These are phyloP conservation scores for Mycena albidolilacea DNA, from an alignment of 768 basidiomycete species.

Conservation along the genomic window DNA sequence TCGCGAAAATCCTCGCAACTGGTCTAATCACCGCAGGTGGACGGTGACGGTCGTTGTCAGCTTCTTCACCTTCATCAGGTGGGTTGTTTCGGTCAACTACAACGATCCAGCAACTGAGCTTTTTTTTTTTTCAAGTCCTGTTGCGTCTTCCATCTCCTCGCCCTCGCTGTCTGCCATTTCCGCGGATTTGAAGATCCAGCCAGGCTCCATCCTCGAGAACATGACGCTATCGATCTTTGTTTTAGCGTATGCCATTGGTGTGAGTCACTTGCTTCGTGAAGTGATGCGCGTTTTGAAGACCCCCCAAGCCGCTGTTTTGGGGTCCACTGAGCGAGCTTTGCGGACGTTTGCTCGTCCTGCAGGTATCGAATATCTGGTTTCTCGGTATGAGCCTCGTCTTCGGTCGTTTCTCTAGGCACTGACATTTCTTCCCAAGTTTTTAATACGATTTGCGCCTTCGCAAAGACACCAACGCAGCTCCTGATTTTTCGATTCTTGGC, in stretches of 20 bases:
- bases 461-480: conserved; percentile 64
- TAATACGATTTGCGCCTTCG: conserved; percentile 66
- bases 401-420: background rate
- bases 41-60: too few relatives aligned
- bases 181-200: conserved; percentile 44
- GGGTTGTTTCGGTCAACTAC: conserved; percentile 7
- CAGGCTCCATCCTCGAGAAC: conserved; percentile 47
- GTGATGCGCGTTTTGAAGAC: background rate
- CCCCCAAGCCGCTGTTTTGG: conserved; percentile 52
- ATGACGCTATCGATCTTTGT: conserved; percentile 54
- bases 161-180: conserved; percentile 41
- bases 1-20: too few relatives aligned
- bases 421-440: conserved; percentile 50
- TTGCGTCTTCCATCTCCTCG: conserved; percentile 52
- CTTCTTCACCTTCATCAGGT: conserved; percentile 67
- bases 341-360: conserved; percentile 64
- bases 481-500: conserved; percentile 75
- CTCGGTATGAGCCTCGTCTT: conserved; percentile 51
- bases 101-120: background rate
- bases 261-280: conserved; percentile 35
- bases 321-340: conserved; percentile 57
- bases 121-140: conserved; percentile 40
- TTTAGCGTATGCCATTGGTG: conserved; percentile 54
- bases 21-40: too few relatives aligned
- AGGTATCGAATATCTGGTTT: conserved; percentile 71